These are phyloP conservation scores for Dactylorhiza incarnata DNA, from an alignment of 106 monocot genomes.

Conservation along the genomic window DNA sequence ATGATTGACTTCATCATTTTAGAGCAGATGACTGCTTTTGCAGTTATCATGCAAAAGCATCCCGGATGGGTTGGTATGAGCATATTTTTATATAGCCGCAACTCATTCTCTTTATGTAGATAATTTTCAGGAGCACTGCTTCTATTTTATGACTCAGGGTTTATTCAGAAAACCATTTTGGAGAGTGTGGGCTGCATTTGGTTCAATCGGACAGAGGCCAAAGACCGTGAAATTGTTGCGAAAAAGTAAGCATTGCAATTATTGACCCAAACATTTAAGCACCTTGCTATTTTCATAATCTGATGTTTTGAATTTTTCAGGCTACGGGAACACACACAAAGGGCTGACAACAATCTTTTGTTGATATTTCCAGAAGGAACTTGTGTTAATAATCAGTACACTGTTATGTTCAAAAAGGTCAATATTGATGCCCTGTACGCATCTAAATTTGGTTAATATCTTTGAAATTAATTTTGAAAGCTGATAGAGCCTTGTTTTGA, in stretches of 20 bases:
- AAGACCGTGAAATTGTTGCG: slow-evolving; percentile 85
- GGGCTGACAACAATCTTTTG: slow-evolving; percentile 81
- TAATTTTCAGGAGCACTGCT: neutral
- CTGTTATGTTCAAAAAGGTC: slow-evolving; percentile 99
- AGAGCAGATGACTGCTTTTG: slow-evolving; percentile 99
- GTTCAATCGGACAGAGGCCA: slow-evolving; percentile 87
- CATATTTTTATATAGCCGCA: neutral
- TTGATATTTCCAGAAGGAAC: slow-evolving; percentile 99
- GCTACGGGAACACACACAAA: slow-evolving; percentile 70
- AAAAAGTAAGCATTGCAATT: slow-evolving; percentile 50
- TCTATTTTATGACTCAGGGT: slow-evolving; percentile 37
- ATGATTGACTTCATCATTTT: slow-evolving; percentile 99
- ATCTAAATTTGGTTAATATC: neutral
- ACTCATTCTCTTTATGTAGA: neutral
- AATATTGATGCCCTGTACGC: neutral
- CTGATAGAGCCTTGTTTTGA: neutral
- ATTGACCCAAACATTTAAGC: neutral
- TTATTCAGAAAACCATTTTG: slow-evolving; percentile 83
- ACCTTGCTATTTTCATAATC: neutral
- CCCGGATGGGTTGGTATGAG: slow-evolving; percentile 99
- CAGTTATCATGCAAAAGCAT: slow-evolving; percentile 99
- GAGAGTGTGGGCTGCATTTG: slow-evolving; percentile 98
- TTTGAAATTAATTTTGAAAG: neutral
- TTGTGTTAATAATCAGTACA: slow-evolving; percentile 96
- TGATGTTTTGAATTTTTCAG: slow-evolving; percentile 20